These are phyloP conservation scores for Phyllachora maydis DNA, from an alignment of 2,329 filamentous ascomycete genomes.

Conservation along the genomic window DNA sequence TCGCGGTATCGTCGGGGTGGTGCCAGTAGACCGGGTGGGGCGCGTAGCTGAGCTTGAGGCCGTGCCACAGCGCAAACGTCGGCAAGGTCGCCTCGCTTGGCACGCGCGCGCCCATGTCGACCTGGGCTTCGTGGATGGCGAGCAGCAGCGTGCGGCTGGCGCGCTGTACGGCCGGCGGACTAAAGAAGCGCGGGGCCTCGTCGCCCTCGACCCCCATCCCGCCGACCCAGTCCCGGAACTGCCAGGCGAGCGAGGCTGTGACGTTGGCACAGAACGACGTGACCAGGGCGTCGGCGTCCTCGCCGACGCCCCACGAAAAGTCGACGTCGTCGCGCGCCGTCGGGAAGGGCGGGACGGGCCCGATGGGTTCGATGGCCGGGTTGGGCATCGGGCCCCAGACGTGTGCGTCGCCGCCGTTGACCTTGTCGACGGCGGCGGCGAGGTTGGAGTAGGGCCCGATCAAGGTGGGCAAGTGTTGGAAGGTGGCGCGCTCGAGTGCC, in stretches of 20 bases:
- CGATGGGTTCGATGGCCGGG: conserved; percentile 10
- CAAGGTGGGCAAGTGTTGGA: conserved; percentile 29
- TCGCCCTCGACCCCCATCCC: conserved; percentile 9
- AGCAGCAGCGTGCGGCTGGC: conserved; percentile 11
- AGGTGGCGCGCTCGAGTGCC: conserved; percentile 34
- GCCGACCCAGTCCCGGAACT: conserved; percentile 11
- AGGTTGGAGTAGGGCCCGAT: conserved; percentile 26
- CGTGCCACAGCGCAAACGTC: conserved; percentile 15
- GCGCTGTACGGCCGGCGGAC: conserved; percentile 14
- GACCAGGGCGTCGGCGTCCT: conserved; percentile 12
- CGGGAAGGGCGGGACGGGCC: conserved; percentile 8
- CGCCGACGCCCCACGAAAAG: conserved; percentile 13
- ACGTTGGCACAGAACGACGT: conserved; percentile 12
- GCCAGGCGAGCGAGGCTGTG: conserved; percentile 8
- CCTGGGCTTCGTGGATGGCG: conserved; percentile 12
- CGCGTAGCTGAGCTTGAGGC: conserved; percentile 15
- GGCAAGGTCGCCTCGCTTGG: conserved; percentile 15
- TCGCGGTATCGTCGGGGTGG: conserved; percentile 6
- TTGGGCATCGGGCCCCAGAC: conserved; percentile 11
- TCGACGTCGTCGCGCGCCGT: conserved; percentile 7
- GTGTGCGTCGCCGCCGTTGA: conserved; percentile 9
- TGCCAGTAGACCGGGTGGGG: conserved; percentile 14
- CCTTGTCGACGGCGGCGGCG: conserved; percentile 9
- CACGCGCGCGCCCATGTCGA: conserved; percentile 9
- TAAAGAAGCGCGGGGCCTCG: conserved; percentile 12